Conservation (phyloP, 1,284 basidiomycete genomes). For the Boletus semigastroideus region DNA sequence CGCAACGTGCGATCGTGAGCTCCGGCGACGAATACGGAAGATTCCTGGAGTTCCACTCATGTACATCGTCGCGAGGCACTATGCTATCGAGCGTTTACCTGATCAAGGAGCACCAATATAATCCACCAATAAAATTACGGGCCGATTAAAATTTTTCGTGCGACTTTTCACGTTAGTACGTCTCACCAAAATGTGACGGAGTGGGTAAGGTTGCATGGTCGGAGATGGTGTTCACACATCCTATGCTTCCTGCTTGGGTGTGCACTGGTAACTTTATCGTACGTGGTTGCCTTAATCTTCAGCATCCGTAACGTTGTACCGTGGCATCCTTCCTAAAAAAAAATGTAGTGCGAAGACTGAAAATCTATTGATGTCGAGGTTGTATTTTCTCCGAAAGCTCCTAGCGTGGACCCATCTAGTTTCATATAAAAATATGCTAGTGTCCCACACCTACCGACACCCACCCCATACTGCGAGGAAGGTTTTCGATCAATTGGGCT, state of each 20-base stretch:
- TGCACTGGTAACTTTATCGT: background rate
- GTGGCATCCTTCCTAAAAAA: background rate
- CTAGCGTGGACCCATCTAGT: too few species aligned
- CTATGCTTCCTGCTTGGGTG: background rate
- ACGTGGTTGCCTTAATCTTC: background rate
- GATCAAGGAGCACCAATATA: slow-evolving; percentile 79
- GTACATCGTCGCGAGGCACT: slow-evolving; percentile 90
- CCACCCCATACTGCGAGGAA: background rate
- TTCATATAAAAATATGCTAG: background rate
- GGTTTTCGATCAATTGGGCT: background rate
- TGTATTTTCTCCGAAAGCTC: too few species aligned
- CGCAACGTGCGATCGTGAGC: slow-evolving; percentile 96
- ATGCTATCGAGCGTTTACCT: slow-evolving; percentile 91
- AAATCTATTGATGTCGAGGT: background rate
- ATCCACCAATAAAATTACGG: background rate
- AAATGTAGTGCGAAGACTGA: background rate
- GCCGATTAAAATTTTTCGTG: background rate
- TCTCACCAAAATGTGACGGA: background rate
- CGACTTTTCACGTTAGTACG: slow-evolving; percentile 3
- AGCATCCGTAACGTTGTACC: background rate
- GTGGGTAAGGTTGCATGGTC: background rate
- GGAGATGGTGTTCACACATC: background rate
- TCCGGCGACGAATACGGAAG: slow-evolving; percentile 89
- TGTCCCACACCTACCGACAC: slow-evolving; percentile 6
- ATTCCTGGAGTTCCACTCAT: slow-evolving; percentile 93